Evolutionary conservation across 2,329 filamentous ascomycete species (phyloP), one percentile per base, ranked within the genome.

Genomic region (Blumeria hordei): DNA sequence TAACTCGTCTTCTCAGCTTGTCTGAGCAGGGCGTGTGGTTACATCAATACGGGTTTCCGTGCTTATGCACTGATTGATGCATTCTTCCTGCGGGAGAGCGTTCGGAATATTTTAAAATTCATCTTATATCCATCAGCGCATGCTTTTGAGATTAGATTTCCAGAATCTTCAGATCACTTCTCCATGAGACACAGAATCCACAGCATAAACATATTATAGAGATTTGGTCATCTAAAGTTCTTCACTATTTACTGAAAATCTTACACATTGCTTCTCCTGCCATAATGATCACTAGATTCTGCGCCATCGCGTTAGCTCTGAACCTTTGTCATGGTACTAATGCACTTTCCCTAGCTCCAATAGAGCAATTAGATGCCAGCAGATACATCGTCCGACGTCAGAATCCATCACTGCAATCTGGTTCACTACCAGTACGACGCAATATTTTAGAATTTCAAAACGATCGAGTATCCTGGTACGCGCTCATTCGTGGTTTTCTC

Each of bases 381-480:
- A 59, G 56, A 14, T 57, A 57, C 16, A 51, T 59, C 43, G 54
- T 56, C 55, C 18, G 47, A 21, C 53, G 53, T 18, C 53, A 54
- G 36, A 45, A 16, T 44, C 21, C n/a, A 5, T n/a, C 49, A 18
- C 12, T 37, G 6, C 49, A 34, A 34, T 16, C 18, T 47, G 58
- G 58, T 18, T 55, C 57, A 11, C 52, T 60, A 50, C 61, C 61
- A 16, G 33, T 55, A 14, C 58, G 62, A 57, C 47, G 55, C 7
- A 60, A 63, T 41, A 61, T 63, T 37, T 18, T 57, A 4, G 57
- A 61, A 54, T 55, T 63, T 6, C 57, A 61, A 36, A 59, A 60
- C 43, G 58, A 61, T 56, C 16, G 9, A 10, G 45, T 56, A 39
- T 34, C 56, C 54, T 61, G 55, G 57, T 57, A 55, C 21, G 41